phyloP scores from a whole-genome alignment of 768 basidiomycete species.

The Mrakia gelida region DNA sequence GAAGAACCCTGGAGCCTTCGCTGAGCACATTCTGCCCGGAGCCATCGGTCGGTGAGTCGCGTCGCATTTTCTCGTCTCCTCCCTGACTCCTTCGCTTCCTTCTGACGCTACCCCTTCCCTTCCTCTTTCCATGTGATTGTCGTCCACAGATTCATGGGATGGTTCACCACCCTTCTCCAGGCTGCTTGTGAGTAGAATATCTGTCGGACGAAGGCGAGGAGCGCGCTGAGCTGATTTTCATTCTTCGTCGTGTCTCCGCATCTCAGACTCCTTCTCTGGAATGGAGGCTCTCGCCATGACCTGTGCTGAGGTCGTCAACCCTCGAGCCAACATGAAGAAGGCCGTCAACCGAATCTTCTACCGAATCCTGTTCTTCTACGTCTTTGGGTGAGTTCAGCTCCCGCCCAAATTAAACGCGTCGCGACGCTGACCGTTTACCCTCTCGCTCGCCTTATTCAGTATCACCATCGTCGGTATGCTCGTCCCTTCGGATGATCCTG shows the following conservation, averaged over 20 bases:
- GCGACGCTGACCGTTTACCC: not conserved
- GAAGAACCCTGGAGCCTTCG: conserved; percentile 41
- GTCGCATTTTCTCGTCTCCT: too few species aligned
- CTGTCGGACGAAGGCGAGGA: not conserved
- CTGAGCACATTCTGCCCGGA: conserved; percentile 26
- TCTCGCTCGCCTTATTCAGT: not conserved
- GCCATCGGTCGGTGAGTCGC: conserved; percentile 8
- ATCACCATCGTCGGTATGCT: conserved; percentile 56
- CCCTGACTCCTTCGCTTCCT: too few species aligned
- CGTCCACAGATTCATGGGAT: conserved; percentile 39
- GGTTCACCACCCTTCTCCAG: conserved; percentile 42
- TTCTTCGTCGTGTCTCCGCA: not conserved
- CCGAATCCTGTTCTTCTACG: conserved; percentile 74
- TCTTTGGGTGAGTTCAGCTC: conserved; percentile 50
- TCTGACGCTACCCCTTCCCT: too few species aligned
- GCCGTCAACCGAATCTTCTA: conserved; percentile 73
- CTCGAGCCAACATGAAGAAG: conserved; percentile 71
- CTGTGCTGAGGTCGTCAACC: conserved; percentile 71
- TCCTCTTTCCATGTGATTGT: too few species aligned
- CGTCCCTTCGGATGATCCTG: conserved; percentile 62
- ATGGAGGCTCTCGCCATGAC: conserved; percentile 64
- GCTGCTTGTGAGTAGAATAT: not conserved
- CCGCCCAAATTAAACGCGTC: not conserved
- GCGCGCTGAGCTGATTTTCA: not conserved
- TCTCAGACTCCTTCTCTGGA: conserved; percentile 63